Base-by-base conservation (phyloP, 2,329 filamentous ascomycete genomes). In the Monosporascus sp. region DNA sequence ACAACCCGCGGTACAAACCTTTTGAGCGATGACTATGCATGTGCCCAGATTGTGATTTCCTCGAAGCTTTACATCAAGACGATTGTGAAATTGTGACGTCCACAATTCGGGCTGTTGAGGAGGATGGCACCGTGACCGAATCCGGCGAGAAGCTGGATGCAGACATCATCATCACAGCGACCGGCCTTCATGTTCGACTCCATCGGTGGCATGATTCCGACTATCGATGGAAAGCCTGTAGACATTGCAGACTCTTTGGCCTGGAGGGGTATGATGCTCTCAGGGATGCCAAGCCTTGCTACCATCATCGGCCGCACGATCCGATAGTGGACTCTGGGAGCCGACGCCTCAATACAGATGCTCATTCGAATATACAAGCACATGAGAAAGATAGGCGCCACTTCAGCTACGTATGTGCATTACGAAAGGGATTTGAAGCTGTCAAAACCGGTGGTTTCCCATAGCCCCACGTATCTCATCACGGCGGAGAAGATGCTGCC, bases 21-120 rank as follows among this genome's bases (percentile, higher is more conserved):
- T 82, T 85, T 81, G 80, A 88, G 50, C 87, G 90, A 63, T 79
- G 87, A 1, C 70, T 90, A n/a, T 89, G 86, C 58, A 72, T 85
- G 38, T 81, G 65, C 8, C 64, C 68, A 19, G 69, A 76, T 20
- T 73, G 74, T 0, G 74, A 78, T 56, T 76, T 78, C 52, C 80
- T 74, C 58, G 55, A 63, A 3, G 69, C 71, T 1, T 59, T 78
- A 37, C 67, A 68, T 1, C 66, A 59, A 1, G 69, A 71, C 2
- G 76, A 74, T 41, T 74, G 70, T 2, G 65, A 69, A 16, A 64
- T 81, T 0, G 71, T 73, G 3, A 80, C 78, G 0, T 76, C 69
- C 43, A 62, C 56, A 5, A 79, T 84, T 56, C 65, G 73, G 26
- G 72, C 64, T 0, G 70, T 79, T 6, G 78, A 75, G 0, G 56